These are phyloP conservation scores for Meira miltonrushii DNA, from an alignment of 1,284 basidiomycete species.

Conservation along the genomic window DNA sequence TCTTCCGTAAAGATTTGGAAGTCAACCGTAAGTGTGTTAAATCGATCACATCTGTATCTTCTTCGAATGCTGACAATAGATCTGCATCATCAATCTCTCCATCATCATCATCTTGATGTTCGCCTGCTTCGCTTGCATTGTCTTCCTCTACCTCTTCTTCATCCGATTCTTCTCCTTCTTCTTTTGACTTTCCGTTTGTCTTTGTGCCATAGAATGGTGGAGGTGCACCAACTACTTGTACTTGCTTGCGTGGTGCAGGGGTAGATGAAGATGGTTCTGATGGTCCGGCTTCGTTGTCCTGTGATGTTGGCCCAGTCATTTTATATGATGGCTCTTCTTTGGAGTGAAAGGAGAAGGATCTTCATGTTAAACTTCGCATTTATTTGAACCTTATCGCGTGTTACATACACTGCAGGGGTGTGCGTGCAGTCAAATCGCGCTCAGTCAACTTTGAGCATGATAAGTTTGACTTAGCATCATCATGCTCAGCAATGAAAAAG, in stretches of 20 bases:
- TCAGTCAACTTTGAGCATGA: neutral
- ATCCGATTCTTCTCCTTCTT: slow-evolving; percentile 11
- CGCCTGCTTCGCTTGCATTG: slow-evolving; percentile 22
- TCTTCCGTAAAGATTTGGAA: slow-evolving; percentile 60
- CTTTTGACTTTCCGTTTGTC: slow-evolving; percentile 8
- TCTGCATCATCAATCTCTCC: slow-evolving; percentile 25
- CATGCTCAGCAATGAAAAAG: too few relatives aligned
- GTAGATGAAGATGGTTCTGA: too few relatives aligned
- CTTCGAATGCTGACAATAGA: slow-evolving; percentile 29
- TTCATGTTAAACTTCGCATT: too few relatives aligned
- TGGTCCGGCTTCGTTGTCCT: too few relatives aligned
- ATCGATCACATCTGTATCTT: slow-evolving; percentile 60
- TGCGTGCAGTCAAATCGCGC: too few relatives aligned
- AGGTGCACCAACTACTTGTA: slow-evolving; percentile 23
- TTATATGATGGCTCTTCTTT: too few relatives aligned
- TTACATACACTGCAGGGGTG: too few relatives aligned
- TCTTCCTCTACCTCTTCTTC: slow-evolving; percentile 29
- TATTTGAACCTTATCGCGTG: too few relatives aligned
- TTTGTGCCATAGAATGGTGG: slow-evolving; percentile 18
- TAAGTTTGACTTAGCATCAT: too few relatives aligned
- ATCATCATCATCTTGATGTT: slow-evolving; percentile 2
- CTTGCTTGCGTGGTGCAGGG: slow-evolving; percentile 2
- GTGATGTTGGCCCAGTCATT: too few relatives aligned
- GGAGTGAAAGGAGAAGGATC: too few relatives aligned
- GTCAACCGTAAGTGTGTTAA: slow-evolving; percentile 75